phyloP scores from a whole-genome alignment of 352 stramenopile genomes.

The Pythium folliculosum region DNA sequence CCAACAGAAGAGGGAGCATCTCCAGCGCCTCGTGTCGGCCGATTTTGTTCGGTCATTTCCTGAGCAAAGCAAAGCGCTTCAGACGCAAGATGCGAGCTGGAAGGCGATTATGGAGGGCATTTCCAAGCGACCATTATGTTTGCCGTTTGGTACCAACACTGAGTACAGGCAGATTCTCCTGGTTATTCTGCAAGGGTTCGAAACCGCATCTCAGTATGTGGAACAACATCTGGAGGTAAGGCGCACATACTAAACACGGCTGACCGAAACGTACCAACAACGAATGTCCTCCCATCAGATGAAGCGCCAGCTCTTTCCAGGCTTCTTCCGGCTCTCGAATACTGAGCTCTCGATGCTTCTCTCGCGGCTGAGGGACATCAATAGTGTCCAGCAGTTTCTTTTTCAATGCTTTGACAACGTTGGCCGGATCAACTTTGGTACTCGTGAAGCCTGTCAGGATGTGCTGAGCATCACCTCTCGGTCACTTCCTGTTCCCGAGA shows the following conservation, averaged over 20 bases:
- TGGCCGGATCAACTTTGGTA: conserved; percentile 52
- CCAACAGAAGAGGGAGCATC: conserved; percentile 70
- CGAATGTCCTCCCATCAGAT: conserved; percentile 15
- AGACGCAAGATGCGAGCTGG: conserved; percentile 58
- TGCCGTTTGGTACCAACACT: conserved; percentile 50
- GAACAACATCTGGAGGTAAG: conserved; percentile 55
- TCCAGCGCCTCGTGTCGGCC: conserved; percentile 55
- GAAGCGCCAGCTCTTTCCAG: conserved; percentile 61
- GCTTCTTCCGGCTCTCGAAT: conserved; percentile 68
- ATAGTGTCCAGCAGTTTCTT: conserved; percentile 55
- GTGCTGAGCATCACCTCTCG: conserved; percentile 46
- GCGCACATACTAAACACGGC: not conserved
- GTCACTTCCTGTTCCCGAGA: conserved; percentile 40
- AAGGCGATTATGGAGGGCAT: conserved; percentile 48
- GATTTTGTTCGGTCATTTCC: conserved; percentile 67
- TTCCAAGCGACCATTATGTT: conserved; percentile 50
- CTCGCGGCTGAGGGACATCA: conserved; percentile 46
- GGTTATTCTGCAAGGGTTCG: conserved; percentile 53
- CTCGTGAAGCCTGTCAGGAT: conserved; percentile 62
- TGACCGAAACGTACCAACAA: no score
- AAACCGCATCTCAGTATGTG: conserved; percentile 46
- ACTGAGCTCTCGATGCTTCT: conserved; percentile 55
- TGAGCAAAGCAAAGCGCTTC: conserved; percentile 55
- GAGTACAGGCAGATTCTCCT: conserved; percentile 48
- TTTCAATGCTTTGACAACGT: conserved; percentile 79